These are phyloP conservation scores for Phytophthora kernoviae DNA, from an alignment of 352 stramenopile genomes.

Conservation along the genomic window DNA sequence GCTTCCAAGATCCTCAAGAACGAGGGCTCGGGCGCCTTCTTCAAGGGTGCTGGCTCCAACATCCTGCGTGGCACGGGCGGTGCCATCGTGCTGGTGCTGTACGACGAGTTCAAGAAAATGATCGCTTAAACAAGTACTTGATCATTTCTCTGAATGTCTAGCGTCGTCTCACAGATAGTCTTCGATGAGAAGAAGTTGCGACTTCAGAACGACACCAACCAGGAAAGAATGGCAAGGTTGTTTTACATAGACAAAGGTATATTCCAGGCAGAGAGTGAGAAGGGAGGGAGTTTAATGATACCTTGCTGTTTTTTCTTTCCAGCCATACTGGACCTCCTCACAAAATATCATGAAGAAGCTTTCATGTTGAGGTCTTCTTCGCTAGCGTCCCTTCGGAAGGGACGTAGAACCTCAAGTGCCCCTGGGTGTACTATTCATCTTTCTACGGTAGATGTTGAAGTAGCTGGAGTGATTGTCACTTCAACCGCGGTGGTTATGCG, in stretches of 20 bases:
- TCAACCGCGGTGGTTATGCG: slow-evolving; percentile 26
- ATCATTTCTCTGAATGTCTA: background rate
- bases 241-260: slow-evolving; percentile 56
- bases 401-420: background rate
- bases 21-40: slow-evolving; percentile 96
- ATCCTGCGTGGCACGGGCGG: slow-evolving; percentile 98
- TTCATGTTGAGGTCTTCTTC: background rate
- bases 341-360: background rate
- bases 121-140: slow-evolving; percentile 42
- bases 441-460: background rate
- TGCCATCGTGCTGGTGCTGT: slow-evolving; percentile 98
- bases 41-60: slow-evolving; percentile 99
- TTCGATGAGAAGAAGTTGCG: background rate
- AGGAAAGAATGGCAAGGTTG: slow-evolving; percentile 43
- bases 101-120: slow-evolving; percentile 98
- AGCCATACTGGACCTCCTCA: background rate
- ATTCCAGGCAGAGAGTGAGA: slow-evolving; percentile 38
- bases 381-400: background rate
- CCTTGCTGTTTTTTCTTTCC: slow-evolving; percentile 33
- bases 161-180: background rate
- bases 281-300: slow-evolving; percentile 41
- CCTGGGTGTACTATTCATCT: background rate
- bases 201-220: slow-evolving; percentile 18
- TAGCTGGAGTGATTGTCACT: slow-evolving; percentile 28
- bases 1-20: slow-evolving; percentile 97